Conservation (phyloP, 257 asterid species). For the Lavandula angustifolia region DNA sequence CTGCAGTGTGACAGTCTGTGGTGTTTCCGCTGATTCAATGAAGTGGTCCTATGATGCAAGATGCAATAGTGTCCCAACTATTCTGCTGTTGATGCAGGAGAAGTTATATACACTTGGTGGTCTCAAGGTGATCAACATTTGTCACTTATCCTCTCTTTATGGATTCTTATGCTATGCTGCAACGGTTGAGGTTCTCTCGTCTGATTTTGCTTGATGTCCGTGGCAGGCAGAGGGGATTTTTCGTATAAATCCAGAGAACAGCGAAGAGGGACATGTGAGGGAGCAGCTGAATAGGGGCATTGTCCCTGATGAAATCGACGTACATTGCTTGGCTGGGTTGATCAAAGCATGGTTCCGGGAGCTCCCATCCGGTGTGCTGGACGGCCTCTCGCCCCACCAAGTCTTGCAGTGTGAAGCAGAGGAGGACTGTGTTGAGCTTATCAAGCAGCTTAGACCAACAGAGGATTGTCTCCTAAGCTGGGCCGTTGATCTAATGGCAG, state of each 20-base stretch:
- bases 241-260: conserved; percentile 89
- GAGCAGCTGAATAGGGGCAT: conserved; percentile 74
- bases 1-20: conserved; percentile 75
- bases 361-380: conserved; percentile 84
- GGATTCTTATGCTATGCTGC: neutral
- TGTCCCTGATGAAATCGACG: conserved; percentile 77
- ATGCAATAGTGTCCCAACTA: conserved; percentile 85
- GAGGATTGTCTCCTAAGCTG: conserved; percentile 71
- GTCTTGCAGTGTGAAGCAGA: conserved; percentile 64
- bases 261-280: conserved; percentile 70
- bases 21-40: conserved; percentile 90
- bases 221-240: conserved; percentile 87
- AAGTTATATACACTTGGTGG: conserved; percentile 69
- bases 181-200: conserved; percentile 8
- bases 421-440: conserved; percentile 61
- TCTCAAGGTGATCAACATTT: conserved; percentile 49
- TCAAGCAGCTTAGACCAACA: conserved; percentile 65
- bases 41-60: conserved; percentile 82
- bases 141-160: neutral
- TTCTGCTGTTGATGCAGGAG: conserved; percentile 75
- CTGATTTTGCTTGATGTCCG: neutral
- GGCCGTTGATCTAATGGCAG: conserved; percentile 97
- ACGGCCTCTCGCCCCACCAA: conserved; percentile 73
- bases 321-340: conserved; percentile 81
- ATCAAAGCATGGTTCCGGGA: conserved; percentile 93